These are phyloP conservation scores for Chiua sp. DNA, from an alignment of 1,284 basidiomycete species.

Conservation along the genomic window DNA sequence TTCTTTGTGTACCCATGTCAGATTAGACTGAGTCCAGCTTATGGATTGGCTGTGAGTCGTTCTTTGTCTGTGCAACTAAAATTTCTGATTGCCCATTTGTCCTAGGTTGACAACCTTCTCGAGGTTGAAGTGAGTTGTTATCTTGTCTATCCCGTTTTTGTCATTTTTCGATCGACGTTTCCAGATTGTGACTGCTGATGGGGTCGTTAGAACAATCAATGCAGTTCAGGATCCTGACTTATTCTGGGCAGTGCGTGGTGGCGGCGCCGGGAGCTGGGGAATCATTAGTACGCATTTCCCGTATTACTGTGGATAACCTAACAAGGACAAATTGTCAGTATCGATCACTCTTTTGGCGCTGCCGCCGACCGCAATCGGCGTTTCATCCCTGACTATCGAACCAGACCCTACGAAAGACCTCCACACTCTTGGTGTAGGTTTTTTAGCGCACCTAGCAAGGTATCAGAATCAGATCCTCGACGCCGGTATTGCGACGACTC, in stretches of 20 bases:
- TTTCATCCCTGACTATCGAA: conserved; percentile 4
- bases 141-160: too few relatives aligned
- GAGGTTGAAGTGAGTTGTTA: conserved; percentile 11
- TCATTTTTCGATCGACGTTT: too few relatives aligned
- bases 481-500: conserved; percentile 8
- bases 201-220: conserved; percentile 14
- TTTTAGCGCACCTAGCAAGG: conserved; percentile 13
- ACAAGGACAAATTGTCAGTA: neutral
- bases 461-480: conserved; percentile 15
- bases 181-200: conserved; percentile 20
- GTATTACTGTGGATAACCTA: neutral
- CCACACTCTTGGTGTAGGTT: conserved; percentile 12
- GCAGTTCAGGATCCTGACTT: conserved; percentile 19
- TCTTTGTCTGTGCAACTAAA: neutral
- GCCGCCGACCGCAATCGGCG: conserved; percentile 5
- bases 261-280: conserved; percentile 26
- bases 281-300: conserved; percentile 16
- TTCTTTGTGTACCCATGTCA: neutral
- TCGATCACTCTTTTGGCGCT: conserved; percentile 16
- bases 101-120: conserved; percentile 16
- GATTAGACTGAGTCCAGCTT: conserved; percentile 14
- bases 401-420: conserved; percentile 13
- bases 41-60: conserved; percentile 19
- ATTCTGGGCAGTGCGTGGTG: conserved; percentile 24
- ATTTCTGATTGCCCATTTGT: neutral